A percentile compares a stretch with the other conserved stretches of the same genome.
Conservation (phyloP, 2,329 filamentous ascomycete species). For the Phialophora expanda region DNA sequence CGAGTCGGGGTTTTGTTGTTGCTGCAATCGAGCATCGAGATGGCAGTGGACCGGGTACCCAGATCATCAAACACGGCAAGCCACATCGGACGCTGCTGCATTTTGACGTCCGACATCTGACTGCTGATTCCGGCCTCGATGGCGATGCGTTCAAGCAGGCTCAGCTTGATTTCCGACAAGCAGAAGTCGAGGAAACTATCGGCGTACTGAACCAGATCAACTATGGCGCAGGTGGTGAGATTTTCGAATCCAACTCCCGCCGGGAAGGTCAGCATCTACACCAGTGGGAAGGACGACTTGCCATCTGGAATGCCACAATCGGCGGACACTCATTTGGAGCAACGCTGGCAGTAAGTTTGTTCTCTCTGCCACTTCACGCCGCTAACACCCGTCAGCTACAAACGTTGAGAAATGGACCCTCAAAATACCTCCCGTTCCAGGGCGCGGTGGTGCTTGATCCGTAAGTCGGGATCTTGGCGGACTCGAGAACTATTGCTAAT, state of each 20-base stretch:
- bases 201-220: conserved; percentile 35
- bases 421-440: conserved; percentile 53
- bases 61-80: conserved; percentile 31
- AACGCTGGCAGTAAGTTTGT: conserved; percentile 56
- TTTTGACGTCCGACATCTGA: conserved; percentile 31
- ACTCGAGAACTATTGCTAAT: background rate
- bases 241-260: conserved; percentile 51
- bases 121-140: conserved; percentile 26
- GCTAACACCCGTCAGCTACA: conserved; percentile 25
- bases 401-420: conserved; percentile 51
- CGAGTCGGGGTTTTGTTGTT: conserved; percentile 36
- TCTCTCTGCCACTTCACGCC: background rate
- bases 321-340: conserved; percentile 71
- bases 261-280: conserved; percentile 55
- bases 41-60: conserved; percentile 37
- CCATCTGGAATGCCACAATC: conserved; percentile 61
- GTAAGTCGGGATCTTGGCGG: conserved; percentile 15
- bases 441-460: conserved; percentile 69
- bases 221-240: conserved; percentile 27
- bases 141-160: conserved; percentile 35
- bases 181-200: conserved; percentile 39
- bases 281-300: conserved; percentile 60
- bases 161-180: conserved; percentile 40
- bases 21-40: conserved; percentile 40
- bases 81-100: conserved; percentile 25